A percentile compares a stretch with the other conserved stretches of the same genome.
phyloP scores from a whole-genome alignment of 169 alveolate genomes.

The Eimeria praecox region DNA sequence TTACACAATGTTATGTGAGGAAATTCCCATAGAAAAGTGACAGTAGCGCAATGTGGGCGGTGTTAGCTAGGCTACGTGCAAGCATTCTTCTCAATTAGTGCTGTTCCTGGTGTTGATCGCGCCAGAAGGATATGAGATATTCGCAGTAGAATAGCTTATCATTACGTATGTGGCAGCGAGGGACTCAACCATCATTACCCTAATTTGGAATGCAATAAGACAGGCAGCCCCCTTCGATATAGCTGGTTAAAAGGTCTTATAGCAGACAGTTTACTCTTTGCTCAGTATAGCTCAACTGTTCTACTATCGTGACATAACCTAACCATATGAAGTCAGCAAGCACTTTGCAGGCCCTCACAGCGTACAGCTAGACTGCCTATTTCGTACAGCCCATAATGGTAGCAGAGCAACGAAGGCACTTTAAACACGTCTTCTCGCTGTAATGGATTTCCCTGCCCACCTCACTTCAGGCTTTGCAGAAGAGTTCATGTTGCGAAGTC shows the following conservation, averaged over 20 bases:
- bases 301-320: background rate
- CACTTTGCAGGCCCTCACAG: background rate
- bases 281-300: background rate
- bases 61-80: background rate
- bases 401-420: background rate
- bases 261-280: background rate
- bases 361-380: background rate
- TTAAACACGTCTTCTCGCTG: background rate
- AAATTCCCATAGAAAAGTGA: background rate
- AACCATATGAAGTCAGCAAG: background rate
- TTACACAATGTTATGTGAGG: background rate
- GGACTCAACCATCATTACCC: background rate
- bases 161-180: background rate
- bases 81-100: background rate
- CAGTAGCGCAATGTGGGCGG: background rate
- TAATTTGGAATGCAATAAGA: background rate
- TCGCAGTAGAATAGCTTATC: background rate
- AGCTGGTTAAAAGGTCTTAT: background rate
- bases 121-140: background rate
- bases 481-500: background rate
- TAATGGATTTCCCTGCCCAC: background rate
- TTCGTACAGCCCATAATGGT: background rate
- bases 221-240: background rate
- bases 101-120: background rate
- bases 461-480: background rate